Evolutionary conservation across 192 early-diverging fungal species (phyloP), one percentile per base, ranked within the genome.

Genomic region (Gaertneriomyces sp.): DNA sequence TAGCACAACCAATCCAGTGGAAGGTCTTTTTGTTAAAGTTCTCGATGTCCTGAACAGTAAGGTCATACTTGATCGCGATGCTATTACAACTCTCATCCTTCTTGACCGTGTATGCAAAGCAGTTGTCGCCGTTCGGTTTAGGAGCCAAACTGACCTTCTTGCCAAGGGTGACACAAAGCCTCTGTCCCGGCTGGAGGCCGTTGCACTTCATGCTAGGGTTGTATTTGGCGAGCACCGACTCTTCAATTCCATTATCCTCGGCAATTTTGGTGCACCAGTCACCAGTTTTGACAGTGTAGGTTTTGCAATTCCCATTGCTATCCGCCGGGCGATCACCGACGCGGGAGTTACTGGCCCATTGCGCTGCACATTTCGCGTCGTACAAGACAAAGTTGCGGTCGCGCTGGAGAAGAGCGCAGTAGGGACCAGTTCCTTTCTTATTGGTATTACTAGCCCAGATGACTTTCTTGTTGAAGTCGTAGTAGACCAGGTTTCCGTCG

Each of bases 371-470:
- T 12, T 25, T 56, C 1, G 12, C 25, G 3, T 56, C 54, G 20
- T 56, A 56, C n/a, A 56, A 11, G 25, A 56, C 54, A 56, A 56
- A 56, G 54, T 56, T 56, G n/a, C 54, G n/a, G 20, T 56, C 54
- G 11, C 11, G 20, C 20, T 56, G 54, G 11, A 56, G 54, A 2
- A 56, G 12, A 25, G 54, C 54, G 20, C 54, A 56, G 54, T 56
- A 56, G 1, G 54, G 54, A n/a, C 54, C 54, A 0, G 54, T 56
- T 17, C 54, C 54, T 25, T 56, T 56, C n/a, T 56, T 56, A 0
- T 2, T 12, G 16, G 12, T 11, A 33, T 11, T 11, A 25, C 54
- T 56, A 1, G 54, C 54, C 54, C 54, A 56, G 3, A 49, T 49
- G 2, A 3, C 12, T 2, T 49, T 49, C 47, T 49, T 49, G 47